phyloP scores from a whole-genome alignment of 306 rosid species.

The Quercus bicolor region DNA sequence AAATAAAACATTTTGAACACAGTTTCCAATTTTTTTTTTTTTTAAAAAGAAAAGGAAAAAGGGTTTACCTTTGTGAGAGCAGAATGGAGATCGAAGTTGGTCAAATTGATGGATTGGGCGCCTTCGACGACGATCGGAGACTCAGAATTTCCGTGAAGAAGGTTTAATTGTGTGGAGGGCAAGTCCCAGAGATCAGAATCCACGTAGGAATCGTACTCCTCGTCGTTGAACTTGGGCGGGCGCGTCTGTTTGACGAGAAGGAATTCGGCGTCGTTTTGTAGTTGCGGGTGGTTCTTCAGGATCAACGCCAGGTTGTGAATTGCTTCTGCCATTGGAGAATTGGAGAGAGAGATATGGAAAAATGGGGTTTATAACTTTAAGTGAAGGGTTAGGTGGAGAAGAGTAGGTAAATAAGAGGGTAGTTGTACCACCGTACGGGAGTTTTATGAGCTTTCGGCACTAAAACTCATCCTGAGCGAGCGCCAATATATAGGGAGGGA shows the following conservation, averaged over 20 bases:
- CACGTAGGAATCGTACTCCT: constrained; percentile 72
- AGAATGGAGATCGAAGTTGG: constrained; percentile 43
- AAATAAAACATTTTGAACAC: no score
- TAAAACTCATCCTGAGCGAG: no score
- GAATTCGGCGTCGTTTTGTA: constrained; percentile 38
- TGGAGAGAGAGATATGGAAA: not conserved
- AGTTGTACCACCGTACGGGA: no score
- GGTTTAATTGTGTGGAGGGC: constrained; percentile 53
- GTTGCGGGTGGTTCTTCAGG: constrained; percentile 36
- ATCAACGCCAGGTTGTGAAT: constrained; percentile 50
- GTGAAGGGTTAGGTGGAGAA: no score
- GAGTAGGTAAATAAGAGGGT: no score
- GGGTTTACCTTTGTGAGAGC: constrained; percentile 47
- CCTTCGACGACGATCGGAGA: constrained; percentile 24
- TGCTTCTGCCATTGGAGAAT: constrained; percentile 29
- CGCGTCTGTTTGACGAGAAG: constrained; percentile 59
- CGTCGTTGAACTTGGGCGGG: constrained; percentile 59
- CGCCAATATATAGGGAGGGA: no score
- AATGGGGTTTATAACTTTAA: not conserved
- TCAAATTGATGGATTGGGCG: constrained; percentile 34
- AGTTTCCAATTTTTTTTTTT: no score
- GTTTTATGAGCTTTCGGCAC: no score
- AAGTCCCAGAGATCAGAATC: constrained; percentile 95
- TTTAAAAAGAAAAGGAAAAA: no score
- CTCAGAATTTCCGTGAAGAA: constrained; percentile 23